These are phyloP conservation scores for Nepenthes mirabilis DNA, from an alignment of 148 eudicot genomes.

Conservation along the genomic window DNA sequence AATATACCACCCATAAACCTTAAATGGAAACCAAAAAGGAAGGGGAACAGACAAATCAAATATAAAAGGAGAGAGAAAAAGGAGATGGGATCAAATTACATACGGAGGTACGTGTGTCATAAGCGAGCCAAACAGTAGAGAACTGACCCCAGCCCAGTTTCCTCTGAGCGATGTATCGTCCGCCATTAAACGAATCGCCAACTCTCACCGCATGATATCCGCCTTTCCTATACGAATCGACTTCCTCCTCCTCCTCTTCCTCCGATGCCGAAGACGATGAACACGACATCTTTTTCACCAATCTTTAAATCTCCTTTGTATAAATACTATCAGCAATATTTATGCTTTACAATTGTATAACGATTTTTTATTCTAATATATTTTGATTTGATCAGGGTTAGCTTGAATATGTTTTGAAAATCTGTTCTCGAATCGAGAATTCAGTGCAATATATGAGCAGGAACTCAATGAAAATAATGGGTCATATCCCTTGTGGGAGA, in stretches of 20 bases:
- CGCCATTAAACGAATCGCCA: conserved; percentile 69
- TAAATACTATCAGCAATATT: too few species aligned
- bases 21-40: too few species aligned
- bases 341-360: too few species aligned
- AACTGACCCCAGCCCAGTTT: conserved; percentile 93
- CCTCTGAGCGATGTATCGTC: conserved; percentile 73
- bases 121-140: conserved; percentile 95
- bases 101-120: conserved; percentile 56
- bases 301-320: too few species aligned
- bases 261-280: conserved; percentile 86
- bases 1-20: too few species aligned
- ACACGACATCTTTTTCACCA: conserved; percentile 30
- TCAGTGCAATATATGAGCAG: too few species aligned
- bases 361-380: too few species aligned
- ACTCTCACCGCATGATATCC: conserved; percentile 82
- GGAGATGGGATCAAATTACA: conserved; percentile 6
- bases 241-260: conserved; percentile 74
- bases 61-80: not conserved
- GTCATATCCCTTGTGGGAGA: too few species aligned
- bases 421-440: too few species aligned
- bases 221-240: conserved; percentile 72
- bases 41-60: not conserved
- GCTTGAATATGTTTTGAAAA: too few species aligned
- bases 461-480: too few species aligned
- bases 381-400: too few species aligned